phyloP scores from a whole-genome alignment of 108 stramenopile genomes.

The Nannochloropsis gaditana region DNA sequence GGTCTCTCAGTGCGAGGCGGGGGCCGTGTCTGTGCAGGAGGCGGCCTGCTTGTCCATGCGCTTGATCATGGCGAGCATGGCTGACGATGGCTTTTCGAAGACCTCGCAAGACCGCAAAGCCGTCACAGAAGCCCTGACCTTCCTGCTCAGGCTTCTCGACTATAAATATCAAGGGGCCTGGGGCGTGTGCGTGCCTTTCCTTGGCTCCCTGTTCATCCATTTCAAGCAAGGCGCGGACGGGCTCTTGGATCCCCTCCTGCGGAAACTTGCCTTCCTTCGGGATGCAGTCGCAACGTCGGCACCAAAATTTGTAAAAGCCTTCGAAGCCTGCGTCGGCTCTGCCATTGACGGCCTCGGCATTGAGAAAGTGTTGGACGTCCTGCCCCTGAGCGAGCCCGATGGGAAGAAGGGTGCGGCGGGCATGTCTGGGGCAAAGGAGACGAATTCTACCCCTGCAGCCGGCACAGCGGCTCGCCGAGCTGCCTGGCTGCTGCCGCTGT shows the following conservation, averaged over 20 bases:
- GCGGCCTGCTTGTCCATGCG: constrained; percentile 35
- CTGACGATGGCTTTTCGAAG: background rate
- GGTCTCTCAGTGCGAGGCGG: constrained; percentile 36
- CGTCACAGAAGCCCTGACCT: background rate
- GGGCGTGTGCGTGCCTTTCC: constrained; percentile 37
- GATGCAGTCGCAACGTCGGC: constrained; percentile 1
- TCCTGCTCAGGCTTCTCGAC: background rate
- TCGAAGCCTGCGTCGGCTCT: constrained; percentile 18
- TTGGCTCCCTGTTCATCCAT: constrained; percentile 47
- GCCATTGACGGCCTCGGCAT: constrained; percentile 47
- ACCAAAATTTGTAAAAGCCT: background rate
- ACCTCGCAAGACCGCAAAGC: background rate
- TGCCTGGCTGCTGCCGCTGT: constrained; percentile 30
- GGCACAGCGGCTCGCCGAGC: background rate
- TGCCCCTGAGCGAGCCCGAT: constrained; percentile 33
- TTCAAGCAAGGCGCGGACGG: constrained; percentile 18
- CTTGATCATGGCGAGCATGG: background rate
- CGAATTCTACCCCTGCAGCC: background rate
- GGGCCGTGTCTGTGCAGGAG: constrained; percentile 34
- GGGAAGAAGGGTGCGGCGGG: constrained; percentile 29
- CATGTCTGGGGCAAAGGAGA: constrained; percentile 25
- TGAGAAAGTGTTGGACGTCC: constrained; percentile 32
- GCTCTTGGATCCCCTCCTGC: background rate
- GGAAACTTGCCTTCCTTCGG: background rate
- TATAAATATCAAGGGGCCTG: constrained; percentile 42